Evolutionary conservation across 257 asterid species (phyloP).

Genomic region (Ilex aquifolium): DNA sequence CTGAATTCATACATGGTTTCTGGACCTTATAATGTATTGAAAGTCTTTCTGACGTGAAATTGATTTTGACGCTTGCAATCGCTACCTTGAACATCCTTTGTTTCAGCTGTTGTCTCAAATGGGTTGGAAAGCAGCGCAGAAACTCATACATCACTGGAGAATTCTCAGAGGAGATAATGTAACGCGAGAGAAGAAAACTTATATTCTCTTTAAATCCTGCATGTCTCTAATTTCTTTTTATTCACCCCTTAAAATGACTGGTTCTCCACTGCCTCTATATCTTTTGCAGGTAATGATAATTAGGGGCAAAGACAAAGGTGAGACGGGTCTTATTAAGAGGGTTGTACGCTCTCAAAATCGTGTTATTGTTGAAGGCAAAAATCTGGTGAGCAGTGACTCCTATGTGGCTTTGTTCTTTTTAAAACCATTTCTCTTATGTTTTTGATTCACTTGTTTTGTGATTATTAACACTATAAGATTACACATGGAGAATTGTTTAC

Average conservation of each 20-base stretch:
- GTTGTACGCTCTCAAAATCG: constrained; percentile 87
- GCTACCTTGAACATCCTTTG: not conserved
- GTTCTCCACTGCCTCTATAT: not conserved
- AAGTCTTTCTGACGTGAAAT: no score
- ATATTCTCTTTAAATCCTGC: not conserved
- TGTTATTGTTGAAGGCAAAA: constrained; percentile 89
- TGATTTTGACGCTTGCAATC: no score
- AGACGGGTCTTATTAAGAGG: constrained; percentile 72
- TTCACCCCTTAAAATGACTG: not conserved
- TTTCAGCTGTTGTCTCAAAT: constrained; percentile 18
- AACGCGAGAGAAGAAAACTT: constrained; percentile 15
- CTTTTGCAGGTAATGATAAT: constrained; percentile 73
- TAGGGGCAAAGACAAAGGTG: constrained; percentile 96
- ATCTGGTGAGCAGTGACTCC: constrained; percentile 48
- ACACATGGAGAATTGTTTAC: no score
- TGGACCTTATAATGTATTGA: no score
- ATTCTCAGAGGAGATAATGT: constrained; percentile 91
- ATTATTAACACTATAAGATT: no score
- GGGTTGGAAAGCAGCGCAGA: constrained; percentile 99
- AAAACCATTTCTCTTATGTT: not conserved
- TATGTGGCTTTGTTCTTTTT: not conserved
- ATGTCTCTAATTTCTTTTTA: no score
- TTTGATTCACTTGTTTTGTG: no score
- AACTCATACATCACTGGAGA: constrained; percentile 86
- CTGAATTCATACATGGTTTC: no score